A percentile compares a stretch with the other conserved stretches of the same genome.
Conservation (phyloP, 495 filamentous ascomycete species). For the Darksidea phi region DNA sequence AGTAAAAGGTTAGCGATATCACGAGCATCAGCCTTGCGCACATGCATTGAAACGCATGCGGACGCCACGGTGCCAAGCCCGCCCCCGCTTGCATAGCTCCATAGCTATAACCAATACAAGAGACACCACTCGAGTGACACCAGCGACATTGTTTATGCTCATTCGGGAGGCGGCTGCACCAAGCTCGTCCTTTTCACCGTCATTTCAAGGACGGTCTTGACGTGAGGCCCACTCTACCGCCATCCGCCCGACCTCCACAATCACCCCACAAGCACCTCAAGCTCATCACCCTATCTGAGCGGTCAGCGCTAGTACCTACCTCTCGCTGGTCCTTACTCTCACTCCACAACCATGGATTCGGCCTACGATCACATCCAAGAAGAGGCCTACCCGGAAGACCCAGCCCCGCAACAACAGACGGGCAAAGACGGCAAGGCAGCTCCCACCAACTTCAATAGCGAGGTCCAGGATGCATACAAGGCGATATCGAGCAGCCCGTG, state of each 20-base stretch:
- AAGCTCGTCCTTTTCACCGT: too few relatives aligned
- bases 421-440: constrained; percentile 49
- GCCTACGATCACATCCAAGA: constrained; percentile 97
- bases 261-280: not conserved
- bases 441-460: constrained; percentile 67
- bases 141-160: too few relatives aligned
- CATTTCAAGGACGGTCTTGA: too few relatives aligned
- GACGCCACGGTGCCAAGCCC: not conserved
- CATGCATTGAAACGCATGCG: not conserved
- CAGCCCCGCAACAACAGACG: constrained; percentile 41
- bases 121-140: too few relatives aligned
- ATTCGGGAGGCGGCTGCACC: too few relatives aligned
- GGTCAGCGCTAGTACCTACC: not conserved
- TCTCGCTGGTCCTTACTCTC: not conserved
- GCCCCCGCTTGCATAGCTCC: too few relatives aligned
- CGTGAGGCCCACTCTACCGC: too few relatives aligned
- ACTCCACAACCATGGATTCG: constrained; percentile 69
- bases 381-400: constrained; percentile 63
- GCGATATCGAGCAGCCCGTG: constrained; percentile 88
- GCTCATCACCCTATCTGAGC: constrained; percentile 4
- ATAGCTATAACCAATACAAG: too few relatives aligned
- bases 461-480: constrained; percentile 93
- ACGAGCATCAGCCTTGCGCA: too few relatives aligned
- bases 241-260: constrained; percentile 8
- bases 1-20: too few relatives aligned